Conservation (phyloP, 2,329 filamentous ascomycete species). For the Aspergillus brunneoviolaceus region DNA sequence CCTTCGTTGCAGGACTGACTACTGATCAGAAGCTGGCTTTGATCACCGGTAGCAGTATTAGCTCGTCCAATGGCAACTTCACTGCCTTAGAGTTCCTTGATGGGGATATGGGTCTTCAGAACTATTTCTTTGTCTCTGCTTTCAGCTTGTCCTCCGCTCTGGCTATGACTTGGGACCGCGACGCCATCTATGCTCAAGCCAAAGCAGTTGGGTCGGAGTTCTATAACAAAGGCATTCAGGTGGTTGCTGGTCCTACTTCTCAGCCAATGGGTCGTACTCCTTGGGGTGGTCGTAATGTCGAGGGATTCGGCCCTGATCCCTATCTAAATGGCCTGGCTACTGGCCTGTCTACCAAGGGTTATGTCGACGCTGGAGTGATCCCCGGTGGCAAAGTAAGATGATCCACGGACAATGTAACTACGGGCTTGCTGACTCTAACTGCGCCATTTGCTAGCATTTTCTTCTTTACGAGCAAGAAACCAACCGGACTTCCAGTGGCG, state of each 20-base stretch:
- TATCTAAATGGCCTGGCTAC: conserved; percentile 44
- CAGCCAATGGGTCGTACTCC: conserved; percentile 21
- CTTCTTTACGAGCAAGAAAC: conserved; percentile 12
- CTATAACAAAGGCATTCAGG: conserved; percentile 21
- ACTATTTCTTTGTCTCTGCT: conserved; percentile 23
- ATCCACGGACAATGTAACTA: too few species aligned
- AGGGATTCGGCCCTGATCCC: conserved; percentile 48
- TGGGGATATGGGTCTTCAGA: conserved; percentile 21
- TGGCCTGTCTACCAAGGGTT: conserved; percentile 53
- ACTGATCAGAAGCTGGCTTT: conserved; percentile 26
- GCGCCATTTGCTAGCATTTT: conserved; percentile 1
- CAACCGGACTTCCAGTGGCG: conserved; percentile 5
- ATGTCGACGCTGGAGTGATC: conserved; percentile 52
- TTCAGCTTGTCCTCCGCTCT: conserved; percentile 20
- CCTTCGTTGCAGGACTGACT: conserved; percentile 19
- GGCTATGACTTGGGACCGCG: conserved; percentile 23
- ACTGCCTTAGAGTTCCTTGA: conserved; percentile 23
- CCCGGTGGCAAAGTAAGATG: conserved; percentile 8
- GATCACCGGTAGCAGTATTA: conserved; percentile 27
- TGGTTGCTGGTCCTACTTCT: conserved; percentile 19
- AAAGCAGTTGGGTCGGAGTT: conserved; percentile 19
- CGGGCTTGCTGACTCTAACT: not conserved
- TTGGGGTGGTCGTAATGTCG: conserved; percentile 26
- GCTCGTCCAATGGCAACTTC: conserved; percentile 24
- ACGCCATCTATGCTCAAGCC: conserved; percentile 21